Base-by-base conservation (phyloP, 2,329 filamentous ascomycete genomes). In the Aspergillus sp. region DNA sequence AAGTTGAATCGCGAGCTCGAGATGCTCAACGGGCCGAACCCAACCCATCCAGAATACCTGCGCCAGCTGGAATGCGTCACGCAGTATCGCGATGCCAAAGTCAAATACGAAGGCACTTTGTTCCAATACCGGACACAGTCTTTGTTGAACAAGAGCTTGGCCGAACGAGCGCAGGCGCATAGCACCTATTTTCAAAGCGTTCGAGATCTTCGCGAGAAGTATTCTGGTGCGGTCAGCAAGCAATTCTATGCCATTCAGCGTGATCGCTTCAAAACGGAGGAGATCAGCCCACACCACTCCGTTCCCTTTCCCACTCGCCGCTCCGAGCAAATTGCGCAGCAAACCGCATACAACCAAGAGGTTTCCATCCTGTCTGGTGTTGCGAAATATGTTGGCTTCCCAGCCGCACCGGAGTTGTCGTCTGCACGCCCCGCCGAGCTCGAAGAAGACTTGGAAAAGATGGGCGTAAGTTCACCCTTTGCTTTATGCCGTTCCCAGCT, bases 361-460 rank as follows among this genome's bases (percentile, higher is more conserved):
- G 88, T 98, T 4, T 93, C 88, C 0, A 77, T 95, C 16, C 66
- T 98, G 36, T 80, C 88, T 4, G 89, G 89, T 24, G 72, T 96
- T 32, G 88, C 89, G 22, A 96, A 95, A 62, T 88, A 95, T 56
- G 80, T 93, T 51, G 91, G 91, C 15, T 98, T 98, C 61, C 91
- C 91, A 22, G 88, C 89, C 19, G 91, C 88, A n/a, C 91, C 91
- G 13, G 72, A 83, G 20, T 80, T 98, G 61, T 70, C 70, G 36
- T 74, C 82, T 26, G 82, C 84, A 15, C 79, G 80, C 24, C 60
- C 72, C 14, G 67, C 73, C 8, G 86, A 95, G 51, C 63, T 91
- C 29, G 85, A 94, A 34, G 81, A 89, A 30, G 91, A 98, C 61
- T 68, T 96, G 42, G 79, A 82, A 55, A 82, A 82, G 46, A 95